These are phyloP conservation scores for Beauveria pseudobassiana DNA, from an alignment of 2,329 filamentous ascomycete species.

Conservation along the genomic window DNA sequence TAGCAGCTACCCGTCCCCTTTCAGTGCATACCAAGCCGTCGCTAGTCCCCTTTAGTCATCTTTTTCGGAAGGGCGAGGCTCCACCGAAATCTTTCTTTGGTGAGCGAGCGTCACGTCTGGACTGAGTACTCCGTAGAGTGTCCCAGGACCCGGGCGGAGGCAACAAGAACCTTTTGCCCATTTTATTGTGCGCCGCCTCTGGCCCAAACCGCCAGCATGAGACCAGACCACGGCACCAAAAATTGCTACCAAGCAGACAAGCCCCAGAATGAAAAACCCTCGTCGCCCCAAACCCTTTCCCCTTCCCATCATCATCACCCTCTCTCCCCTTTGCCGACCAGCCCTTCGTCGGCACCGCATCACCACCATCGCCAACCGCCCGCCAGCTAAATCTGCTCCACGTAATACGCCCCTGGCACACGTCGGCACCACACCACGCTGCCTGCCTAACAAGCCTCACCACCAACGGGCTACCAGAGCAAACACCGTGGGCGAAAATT, in stretches of 20 bases:
- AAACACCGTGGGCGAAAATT: background rate
- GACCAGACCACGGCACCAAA: conserved; percentile 28
- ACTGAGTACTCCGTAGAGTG: background rate
- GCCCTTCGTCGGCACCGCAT: conserved; percentile 11
- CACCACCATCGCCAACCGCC: conserved; percentile 14
- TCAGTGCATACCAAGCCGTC: background rate
- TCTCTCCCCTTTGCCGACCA: conserved; percentile 12
- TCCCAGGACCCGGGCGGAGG: conserved; percentile 2
- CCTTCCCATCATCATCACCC: conserved; percentile 9
- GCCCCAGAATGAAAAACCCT: conserved; percentile 25
- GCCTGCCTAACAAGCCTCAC: conserved; percentile 3
- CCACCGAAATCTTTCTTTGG: conserved; percentile 1
- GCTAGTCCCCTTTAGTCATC: background rate
- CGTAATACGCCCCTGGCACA: conserved; percentile 12
- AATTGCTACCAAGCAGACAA: conserved; percentile 27
- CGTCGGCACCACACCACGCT: background rate
- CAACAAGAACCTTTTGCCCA: conserved; percentile 12
- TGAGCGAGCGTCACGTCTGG: conserved; percentile 9
- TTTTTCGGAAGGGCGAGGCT: background rate
- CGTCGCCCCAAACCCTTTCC: conserved; percentile 16
- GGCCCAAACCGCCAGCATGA: conserved; percentile 33
- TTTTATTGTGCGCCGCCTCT: conserved; percentile 24
- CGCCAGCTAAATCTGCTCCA: conserved; percentile 9
- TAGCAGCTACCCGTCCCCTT: background rate
- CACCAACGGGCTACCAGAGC: conserved; percentile 11